Evolutionary conservation across 1,284 basidiomycete species (phyloP), one percentile per base, ranked within the genome.

Genomic region (Trametes hirsuta): DNA sequence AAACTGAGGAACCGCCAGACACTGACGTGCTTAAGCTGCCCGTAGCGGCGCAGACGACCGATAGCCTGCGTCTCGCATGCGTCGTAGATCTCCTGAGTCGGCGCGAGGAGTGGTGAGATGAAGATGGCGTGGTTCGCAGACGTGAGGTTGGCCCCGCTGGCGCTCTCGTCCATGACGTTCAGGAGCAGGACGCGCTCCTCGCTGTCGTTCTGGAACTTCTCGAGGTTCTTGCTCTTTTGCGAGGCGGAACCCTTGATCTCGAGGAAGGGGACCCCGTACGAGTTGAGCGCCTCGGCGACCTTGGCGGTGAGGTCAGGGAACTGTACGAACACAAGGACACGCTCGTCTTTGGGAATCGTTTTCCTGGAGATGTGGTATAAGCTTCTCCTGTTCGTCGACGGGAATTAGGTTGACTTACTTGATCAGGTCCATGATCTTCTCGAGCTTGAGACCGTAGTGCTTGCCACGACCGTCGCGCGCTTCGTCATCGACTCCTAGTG

Each of bases 101-200:
- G 80, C 18, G 93, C 85, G 21, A 96, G 86, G 36, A 98, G 81
- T 2, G 95, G 95, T 3, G 93, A 95, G 52, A 98, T 79, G 82
- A 98, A 98, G 71, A 98, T 91, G 37, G 94, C 95, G 69, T 97
- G 94, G 76, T 96, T 98, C 14, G 96, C 95, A 18, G 86, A 88
- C 1, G 95, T 97, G 69, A 98, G 76, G 73, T 98, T 98, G 65
- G 93, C 88, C 51, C 95, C 95, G 51, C 94, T 94, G 2, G 95
- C 95, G 61, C 91, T 94, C 72, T 97, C 94, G 74, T 97, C 94
- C 83, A 93, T 95, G 63, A 97, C 91, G 68, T 94, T 94, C 61
- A 98, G 79, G 55, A 98, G 80, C 35, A 98, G 80, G 1, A 97
- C 94, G 9, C 93, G 88, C 65, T 88, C 86, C 55, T 82, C 78